Evolutionary conservation across 306 rosid species (phyloP), one percentile per base, ranked within the genome.

Genomic region (Acmispon strigosus): DNA sequence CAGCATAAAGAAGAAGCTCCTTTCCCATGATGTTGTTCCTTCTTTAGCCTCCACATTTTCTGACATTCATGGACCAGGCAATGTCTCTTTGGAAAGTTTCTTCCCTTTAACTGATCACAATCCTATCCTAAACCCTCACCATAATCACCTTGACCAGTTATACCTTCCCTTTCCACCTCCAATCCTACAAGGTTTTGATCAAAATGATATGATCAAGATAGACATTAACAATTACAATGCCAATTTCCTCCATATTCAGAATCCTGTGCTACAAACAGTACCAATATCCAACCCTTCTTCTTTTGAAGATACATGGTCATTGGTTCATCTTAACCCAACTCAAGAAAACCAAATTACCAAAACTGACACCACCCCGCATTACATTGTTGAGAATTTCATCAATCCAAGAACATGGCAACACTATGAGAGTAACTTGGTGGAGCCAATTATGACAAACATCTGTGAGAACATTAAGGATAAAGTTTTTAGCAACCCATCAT

Each of bases 1-100:
- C 54, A 91, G 93, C 91, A 87, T 91, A 52, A 94, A 94, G 83
- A 94, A 89, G 92, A 91, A 91, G 86, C 87, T 94, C 20, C 80
- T 84, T 41, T 76, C 91, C 52, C 90, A 80, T 76, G 95, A 87
- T 52, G 62, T 64, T 63, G 47, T 70, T 59, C 81, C 88, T 68
- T 68, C 88, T 71, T 73, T 87, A 8, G 66, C 88, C 7, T 32
- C 37, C 43, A 67, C 86, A 14, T 85, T 84, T 78, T 66, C 96
- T 76, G 75, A 80, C 81, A 42, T 84, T 63, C 89, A 79, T 63
- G 72, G 64, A 78, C 85, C 80, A 66, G 7, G 19, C 15, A 73
- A 72, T 59, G 66, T 5, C 36, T 43, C 81, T 27, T 39, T 76
- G 37, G 92, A 86, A 70, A 64, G 62, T 62, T 88, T 88, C 81